Evolutionary conservation across 495 filamentous ascomycete genomes (phyloP), one percentile per base, ranked within the genome.

Genomic region (Hyphodiscus hymeniophilus): DNA sequence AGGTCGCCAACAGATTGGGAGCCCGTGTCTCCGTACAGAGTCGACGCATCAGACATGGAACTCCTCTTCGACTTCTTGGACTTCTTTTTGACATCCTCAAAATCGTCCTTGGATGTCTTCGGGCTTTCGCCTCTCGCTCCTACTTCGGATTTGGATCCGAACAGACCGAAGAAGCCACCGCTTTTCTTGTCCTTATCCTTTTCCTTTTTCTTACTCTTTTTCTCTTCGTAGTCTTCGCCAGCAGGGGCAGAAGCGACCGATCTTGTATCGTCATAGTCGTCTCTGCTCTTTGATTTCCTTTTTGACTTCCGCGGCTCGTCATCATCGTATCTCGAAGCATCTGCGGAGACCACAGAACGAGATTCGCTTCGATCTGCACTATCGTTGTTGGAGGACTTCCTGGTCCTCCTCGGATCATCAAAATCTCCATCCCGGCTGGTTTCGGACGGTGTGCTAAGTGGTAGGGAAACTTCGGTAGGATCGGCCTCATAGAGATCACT

Each of bases 271-370:
- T 70, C 65, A 41, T 45, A 55, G 8, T 55, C 53, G 38, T 63
- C 60, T 11, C 50, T 55, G 47, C 59, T 60, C 38, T 61, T 60
- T 6, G 55, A 54, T 46, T 59, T 60, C 42, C 62, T 50, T 42
- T 60, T 60, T 8, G 46, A 51, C 24, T 42, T 55, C 6, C 48
- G 47, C 38, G 47, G 53, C 23, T 53, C 50, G 26, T 60, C 58
- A 34, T 61, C 61, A 30, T 63, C 63, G 43, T 60, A 57, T 40
- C 60, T 57, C 38, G 50, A 52, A 15, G 60, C 57, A 30, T 63
- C 51, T 35, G 48, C 68, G 1, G 70, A 68, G 6, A 70, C 62
- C n/a, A 69, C 60, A 35, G 70, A 73, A 42, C 63, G 64, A 23
- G 65, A 57, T 24, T 70, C 68, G 10, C 63, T 65, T 13, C 65